Conservation (phyloP, 148 eudicot species). For the Chenopodium quinoa region DNA sequence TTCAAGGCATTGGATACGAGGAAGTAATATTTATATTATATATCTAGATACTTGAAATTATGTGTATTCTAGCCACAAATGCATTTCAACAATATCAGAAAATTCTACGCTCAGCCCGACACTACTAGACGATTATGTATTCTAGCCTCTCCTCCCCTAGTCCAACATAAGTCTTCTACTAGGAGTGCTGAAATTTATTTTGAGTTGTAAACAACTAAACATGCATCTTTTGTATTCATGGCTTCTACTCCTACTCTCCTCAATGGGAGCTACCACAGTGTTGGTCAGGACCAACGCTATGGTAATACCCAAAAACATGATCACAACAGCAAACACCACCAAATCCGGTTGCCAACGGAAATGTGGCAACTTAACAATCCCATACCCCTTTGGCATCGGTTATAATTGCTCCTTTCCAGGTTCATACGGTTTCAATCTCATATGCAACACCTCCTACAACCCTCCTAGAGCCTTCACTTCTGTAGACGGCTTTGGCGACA, state of each 20-base stretch:
- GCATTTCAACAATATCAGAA: too few relatives aligned
- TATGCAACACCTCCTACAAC: conserved; percentile 24
- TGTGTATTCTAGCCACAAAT: too few relatives aligned
- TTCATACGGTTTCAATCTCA: conserved; percentile 1
- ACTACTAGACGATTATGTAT: too few relatives aligned
- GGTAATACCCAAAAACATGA: conserved; percentile 21
- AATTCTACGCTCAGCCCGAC: too few relatives aligned
- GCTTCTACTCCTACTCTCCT: conserved; percentile 7
- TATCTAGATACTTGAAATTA: too few relatives aligned
- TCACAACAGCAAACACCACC: conserved; percentile 26
- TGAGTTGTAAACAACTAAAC: not conserved
- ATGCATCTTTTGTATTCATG: conserved; percentile 12
- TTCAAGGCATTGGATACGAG: too few relatives aligned
- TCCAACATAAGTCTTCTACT: too few relatives aligned
- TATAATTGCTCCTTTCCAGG: conserved; percentile 5
- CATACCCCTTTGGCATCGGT: conserved; percentile 35
- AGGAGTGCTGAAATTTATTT: too few relatives aligned
- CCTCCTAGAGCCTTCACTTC: conserved; percentile 23
- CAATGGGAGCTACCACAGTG: not conserved
- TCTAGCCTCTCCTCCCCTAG: too few relatives aligned
- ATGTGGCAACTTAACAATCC: conserved; percentile 28
- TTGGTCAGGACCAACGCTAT: not conserved
- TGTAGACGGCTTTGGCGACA: not conserved
- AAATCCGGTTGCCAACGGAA: conserved; percentile 26
- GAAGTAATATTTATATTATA: too few relatives aligned